These are phyloP conservation scores for Fusarium beomiforme DNA, from an alignment of 2,329 filamentous ascomycete species.

Conservation along the genomic window DNA sequence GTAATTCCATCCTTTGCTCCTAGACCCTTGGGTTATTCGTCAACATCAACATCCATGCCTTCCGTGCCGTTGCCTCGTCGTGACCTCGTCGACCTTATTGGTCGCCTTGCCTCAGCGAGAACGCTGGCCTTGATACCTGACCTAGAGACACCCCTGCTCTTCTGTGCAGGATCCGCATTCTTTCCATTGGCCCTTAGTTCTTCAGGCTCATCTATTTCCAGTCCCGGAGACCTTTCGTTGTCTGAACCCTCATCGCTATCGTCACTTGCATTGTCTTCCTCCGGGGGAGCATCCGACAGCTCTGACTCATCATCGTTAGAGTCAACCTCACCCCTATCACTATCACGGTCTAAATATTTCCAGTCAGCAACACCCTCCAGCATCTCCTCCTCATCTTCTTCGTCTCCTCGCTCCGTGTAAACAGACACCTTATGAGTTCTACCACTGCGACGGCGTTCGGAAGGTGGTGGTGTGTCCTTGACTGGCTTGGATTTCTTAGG, in stretches of 20 bases:
- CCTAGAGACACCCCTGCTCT: conserved; percentile 37
- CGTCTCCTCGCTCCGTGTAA: conserved; percentile 67
- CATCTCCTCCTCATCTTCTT: conserved; percentile 70
- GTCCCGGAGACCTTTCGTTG: conserved; percentile 25
- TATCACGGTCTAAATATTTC: conserved; percentile 56
- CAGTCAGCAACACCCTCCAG: conserved; percentile 68
- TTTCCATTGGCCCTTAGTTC: conserved; percentile 41
- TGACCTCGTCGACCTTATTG: conserved; percentile 40
- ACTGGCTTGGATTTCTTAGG: conserved; percentile 43
- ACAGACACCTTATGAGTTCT: conserved; percentile 58
- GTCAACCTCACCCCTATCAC: conserved; percentile 32
- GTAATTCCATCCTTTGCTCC: conserved; percentile 12
- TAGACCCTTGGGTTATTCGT: conserved; percentile 35
- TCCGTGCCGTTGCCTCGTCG: conserved; percentile 44
- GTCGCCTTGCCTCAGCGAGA: conserved; percentile 31
- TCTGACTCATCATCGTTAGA: conserved; percentile 34
- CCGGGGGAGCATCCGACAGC: conserved; percentile 36
- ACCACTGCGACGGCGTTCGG: conserved; percentile 67
- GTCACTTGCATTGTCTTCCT: conserved; percentile 18
- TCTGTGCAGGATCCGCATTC: conserved; percentile 31
- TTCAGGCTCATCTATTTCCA: conserved; percentile 32
- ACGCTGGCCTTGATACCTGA: conserved; percentile 41
- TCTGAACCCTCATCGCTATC: conserved; percentile 23
- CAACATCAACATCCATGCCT: conserved; percentile 51
- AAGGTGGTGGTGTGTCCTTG: conserved; percentile 48